A percentile compares a stretch with the other conserved stretches of the same genome.
These are phyloP conservation scores for Termitomyces sp. DNA, from an alignment of 768 basidiomycete species.

Conservation along the genomic window DNA sequence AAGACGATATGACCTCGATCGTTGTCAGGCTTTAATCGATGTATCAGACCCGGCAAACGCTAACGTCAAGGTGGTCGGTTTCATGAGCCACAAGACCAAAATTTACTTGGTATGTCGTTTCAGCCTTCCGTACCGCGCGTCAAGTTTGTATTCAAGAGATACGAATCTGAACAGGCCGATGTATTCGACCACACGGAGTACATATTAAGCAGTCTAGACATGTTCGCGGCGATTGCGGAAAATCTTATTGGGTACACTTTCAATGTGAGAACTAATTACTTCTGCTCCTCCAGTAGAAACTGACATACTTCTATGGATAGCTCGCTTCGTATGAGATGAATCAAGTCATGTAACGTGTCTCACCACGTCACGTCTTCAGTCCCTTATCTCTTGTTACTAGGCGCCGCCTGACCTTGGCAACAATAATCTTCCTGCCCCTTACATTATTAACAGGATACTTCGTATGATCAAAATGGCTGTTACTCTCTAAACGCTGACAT, in stretches of 20 bases:
- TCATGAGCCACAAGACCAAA: conserved; percentile 64
- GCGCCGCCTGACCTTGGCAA: conserved; percentile 61
- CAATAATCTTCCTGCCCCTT: conserved; percentile 66
- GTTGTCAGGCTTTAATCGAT: conserved; percentile 53
- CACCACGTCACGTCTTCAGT: conserved; percentile 11
- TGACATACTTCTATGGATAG: conserved; percentile 24
- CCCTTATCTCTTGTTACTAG: conserved; percentile 22
- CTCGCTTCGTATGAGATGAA: conserved; percentile 75
- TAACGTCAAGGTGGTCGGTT: conserved; percentile 43
- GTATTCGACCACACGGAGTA: conserved; percentile 77
- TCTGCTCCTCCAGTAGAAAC: background rate
- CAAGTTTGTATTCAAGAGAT: background rate
- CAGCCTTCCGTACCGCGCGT: background rate
- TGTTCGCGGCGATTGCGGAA: conserved; percentile 66
- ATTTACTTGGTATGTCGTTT: conserved; percentile 50
- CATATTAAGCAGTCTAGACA: conserved; percentile 62
- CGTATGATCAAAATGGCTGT: conserved; percentile 29
- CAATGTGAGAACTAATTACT: conserved; percentile 41
- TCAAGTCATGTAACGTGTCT: conserved; percentile 48
- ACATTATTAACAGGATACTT: conserved; percentile 74
- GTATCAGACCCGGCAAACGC: conserved; percentile 31
- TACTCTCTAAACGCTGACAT: background rate
- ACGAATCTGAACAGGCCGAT: conserved; percentile 44
- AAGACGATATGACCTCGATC: conserved; percentile 64
- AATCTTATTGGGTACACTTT: conserved; percentile 73